A percentile compares a stretch with the other conserved stretches of the same genome.
These are phyloP conservation scores for Pseudogymnoascus verrucosus DNA, from an alignment of 2,329 filamentous ascomycete genomes.

Conservation along the genomic window DNA sequence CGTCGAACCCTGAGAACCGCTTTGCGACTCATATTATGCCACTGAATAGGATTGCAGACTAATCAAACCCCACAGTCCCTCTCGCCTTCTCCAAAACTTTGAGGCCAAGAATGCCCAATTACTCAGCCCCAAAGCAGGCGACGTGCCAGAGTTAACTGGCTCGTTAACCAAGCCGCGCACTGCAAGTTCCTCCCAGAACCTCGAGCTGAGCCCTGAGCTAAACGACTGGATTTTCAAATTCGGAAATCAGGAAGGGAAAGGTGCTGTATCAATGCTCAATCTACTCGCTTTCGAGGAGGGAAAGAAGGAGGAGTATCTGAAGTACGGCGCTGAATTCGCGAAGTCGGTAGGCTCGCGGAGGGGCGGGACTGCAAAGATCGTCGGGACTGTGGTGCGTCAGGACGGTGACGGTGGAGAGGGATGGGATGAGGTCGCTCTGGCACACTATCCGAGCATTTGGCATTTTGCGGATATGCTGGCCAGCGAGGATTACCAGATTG, in stretches of 20 bases:
- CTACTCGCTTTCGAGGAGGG: conserved; percentile 48
- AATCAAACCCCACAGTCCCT: conserved; percentile 24
- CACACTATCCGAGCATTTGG: conserved; percentile 53
- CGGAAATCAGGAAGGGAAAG: conserved; percentile 24
- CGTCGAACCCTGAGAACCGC: neutral
- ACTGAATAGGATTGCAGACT: neutral
- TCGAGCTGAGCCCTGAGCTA: conserved; percentile 47
- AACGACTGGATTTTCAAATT: conserved; percentile 40
- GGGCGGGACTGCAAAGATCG: conserved; percentile 53
- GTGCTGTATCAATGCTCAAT: conserved; percentile 55
- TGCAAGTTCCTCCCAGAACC: conserved; percentile 34
- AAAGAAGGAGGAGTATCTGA: conserved; percentile 44
- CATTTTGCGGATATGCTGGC: conserved; percentile 56
- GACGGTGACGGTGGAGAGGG: conserved; percentile 24
- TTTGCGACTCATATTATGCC: neutral
- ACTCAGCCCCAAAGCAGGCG: conserved; percentile 29
- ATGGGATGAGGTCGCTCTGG: conserved; percentile 58
- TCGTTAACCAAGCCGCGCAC: conserved; percentile 26
- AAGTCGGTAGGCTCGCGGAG: conserved; percentile 41
- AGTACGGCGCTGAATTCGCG: conserved; percentile 49
- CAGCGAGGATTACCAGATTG: conserved; percentile 49
- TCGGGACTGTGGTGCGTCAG: conserved; percentile 44
- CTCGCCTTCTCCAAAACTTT: conserved; percentile 32
- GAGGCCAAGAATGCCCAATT: conserved; percentile 30
- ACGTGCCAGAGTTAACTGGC: conserved; percentile 31